Evolutionary conservation across 768 basidiomycete genomes (phyloP).

Genomic region (Mycena kentingensis): DNA sequence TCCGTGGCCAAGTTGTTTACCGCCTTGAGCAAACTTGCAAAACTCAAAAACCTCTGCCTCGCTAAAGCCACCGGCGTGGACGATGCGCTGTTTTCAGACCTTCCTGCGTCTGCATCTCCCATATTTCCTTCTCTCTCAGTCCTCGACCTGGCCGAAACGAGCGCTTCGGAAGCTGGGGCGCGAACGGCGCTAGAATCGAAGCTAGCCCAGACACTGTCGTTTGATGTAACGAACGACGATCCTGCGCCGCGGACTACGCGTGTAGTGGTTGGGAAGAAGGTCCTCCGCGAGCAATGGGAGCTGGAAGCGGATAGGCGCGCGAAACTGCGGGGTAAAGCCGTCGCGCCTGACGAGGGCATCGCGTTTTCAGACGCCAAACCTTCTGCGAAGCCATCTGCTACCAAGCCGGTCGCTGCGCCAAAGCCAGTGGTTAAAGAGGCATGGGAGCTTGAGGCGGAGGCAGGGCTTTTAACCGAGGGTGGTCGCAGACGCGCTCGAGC

Average conservation of each 20-base stretch:
- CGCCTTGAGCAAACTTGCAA: conserved; percentile 47
- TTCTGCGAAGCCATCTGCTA: conserved; percentile 1
- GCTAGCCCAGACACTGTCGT: conserved; percentile 54
- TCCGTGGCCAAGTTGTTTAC: conserved; percentile 43
- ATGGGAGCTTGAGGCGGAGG: conserved; percentile 84
- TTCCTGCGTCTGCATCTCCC: conserved; percentile 28
- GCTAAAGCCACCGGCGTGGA: conserved; percentile 62
- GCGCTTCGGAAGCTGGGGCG: conserved; percentile 49
- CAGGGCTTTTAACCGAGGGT: conserved; percentile 73
- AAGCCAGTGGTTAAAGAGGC: conserved; percentile 57
- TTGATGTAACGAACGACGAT: conserved; percentile 56
- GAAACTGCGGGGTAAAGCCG: conserved; percentile 38
- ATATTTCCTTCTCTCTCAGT: conserved; percentile 57
- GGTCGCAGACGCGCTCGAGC: conserved; percentile 67
- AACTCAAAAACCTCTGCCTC: conserved; percentile 59
- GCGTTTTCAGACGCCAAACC: conserved; percentile 31
- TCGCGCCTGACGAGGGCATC: conserved; percentile 31
- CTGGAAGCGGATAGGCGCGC: conserved; percentile 64
- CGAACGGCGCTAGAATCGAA: conserved; percentile 42
- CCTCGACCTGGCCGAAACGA: conserved; percentile 70
- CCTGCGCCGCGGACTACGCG: conserved; percentile 53
- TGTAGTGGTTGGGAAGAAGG: conserved; percentile 68
- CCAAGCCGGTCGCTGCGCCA: conserved; percentile 21
- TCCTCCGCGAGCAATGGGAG: conserved; percentile 79
- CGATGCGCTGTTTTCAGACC: conserved; percentile 51